Conservation (phyloP, 805 yeast genomes). For the Deakozyma indianensis region DNA sequence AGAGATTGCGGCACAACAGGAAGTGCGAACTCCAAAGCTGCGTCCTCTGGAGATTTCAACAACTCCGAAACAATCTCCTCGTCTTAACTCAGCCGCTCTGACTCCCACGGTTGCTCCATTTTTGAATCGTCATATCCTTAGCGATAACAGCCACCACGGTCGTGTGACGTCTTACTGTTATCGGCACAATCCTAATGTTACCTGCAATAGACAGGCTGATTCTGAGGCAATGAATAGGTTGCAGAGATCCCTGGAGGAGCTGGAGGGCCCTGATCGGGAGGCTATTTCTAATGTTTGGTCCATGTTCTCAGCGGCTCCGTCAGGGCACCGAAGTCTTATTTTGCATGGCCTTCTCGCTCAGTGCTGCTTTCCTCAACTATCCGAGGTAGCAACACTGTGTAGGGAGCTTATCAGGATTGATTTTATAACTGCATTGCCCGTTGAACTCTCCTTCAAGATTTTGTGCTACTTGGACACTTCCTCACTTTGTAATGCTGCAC, state of each 20-base stretch:
- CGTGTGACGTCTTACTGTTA: slow-evolving; percentile 46
- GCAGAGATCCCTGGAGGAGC: slow-evolving; percentile 31
- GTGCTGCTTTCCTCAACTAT: slow-evolving; percentile 90
- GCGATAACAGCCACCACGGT: not conserved
- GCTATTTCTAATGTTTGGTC: slow-evolving; percentile 78
- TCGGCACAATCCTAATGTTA: slow-evolving; percentile 82
- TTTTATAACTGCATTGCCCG: slow-evolving; percentile 72
- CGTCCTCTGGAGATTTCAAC: not conserved
- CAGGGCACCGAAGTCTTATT: slow-evolving; percentile 56
- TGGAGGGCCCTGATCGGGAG: slow-evolving; percentile 54
- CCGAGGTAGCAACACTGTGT: slow-evolving; percentile 72
- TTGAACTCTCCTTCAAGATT: slow-evolving; percentile 72
- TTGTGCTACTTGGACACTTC: slow-evolving; percentile 83
- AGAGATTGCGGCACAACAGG: not conserved
- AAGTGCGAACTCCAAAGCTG: not conserved
- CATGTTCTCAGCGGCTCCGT: slow-evolving; percentile 60
- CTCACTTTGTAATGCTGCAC: slow-evolving; percentile 88
- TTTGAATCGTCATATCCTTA: not conserved
- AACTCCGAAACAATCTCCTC: not conserved
- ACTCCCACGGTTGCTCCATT: not conserved
- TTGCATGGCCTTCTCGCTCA: slow-evolving; percentile 73
- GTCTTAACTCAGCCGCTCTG: not conserved
- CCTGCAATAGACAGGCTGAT: slow-evolving; percentile 57
- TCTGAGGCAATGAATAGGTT: slow-evolving; percentile 47
- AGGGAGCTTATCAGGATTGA: slow-evolving; percentile 73